These are phyloP conservation scores for Pisolithus orientalis DNA, from an alignment of 768 basidiomycete genomes.

Conservation along the genomic window DNA sequence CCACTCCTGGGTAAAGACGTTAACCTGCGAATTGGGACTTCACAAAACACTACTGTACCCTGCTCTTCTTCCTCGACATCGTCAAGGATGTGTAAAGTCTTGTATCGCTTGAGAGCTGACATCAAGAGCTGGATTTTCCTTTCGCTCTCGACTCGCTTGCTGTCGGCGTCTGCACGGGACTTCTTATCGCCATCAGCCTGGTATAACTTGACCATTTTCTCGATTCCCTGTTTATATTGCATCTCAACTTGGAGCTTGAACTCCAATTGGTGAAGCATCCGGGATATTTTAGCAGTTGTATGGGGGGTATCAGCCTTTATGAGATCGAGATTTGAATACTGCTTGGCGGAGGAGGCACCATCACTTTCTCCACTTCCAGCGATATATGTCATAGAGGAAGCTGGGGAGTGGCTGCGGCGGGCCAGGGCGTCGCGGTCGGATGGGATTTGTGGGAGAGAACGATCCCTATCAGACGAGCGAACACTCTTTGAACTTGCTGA, in stretches of 20 bases:
- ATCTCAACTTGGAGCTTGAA: constrained; percentile 98
- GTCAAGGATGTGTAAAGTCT: constrained; percentile 90
- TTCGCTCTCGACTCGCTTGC: constrained; percentile 91
- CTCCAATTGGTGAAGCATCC: constrained; percentile 97
- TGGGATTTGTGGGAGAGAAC: constrained; percentile 41
- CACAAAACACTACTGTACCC: constrained; percentile 32
- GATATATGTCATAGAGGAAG: constrained; percentile 35
- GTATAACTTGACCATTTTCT: constrained; percentile 98
- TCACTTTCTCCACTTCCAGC: constrained; percentile 31
- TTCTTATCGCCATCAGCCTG: constrained; percentile 97
- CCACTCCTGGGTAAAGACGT: constrained; percentile 39
- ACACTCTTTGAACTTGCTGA: constrained; percentile 11
- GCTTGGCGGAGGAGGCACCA: constrained; percentile 47
- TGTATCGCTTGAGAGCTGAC: constrained; percentile 91
- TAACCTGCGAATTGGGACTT: not conserved
- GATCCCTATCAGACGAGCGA: constrained; percentile 25
- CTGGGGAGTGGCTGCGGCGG: constrained; percentile 31
- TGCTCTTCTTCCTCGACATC: constrained; percentile 79
- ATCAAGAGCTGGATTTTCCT: constrained; percentile 93
- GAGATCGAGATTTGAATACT: constrained; percentile 83
- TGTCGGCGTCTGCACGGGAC: constrained; percentile 86
- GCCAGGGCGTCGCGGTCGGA: constrained; percentile 40
- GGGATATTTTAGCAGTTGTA: constrained; percentile 92
- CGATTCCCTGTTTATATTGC: constrained; percentile 97
- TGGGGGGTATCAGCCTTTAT: constrained; percentile 97